These are phyloP conservation scores for Scheffersomyces coipomensis DNA, from an alignment of 805 yeast genomes.

Conservation along the genomic window DNA sequence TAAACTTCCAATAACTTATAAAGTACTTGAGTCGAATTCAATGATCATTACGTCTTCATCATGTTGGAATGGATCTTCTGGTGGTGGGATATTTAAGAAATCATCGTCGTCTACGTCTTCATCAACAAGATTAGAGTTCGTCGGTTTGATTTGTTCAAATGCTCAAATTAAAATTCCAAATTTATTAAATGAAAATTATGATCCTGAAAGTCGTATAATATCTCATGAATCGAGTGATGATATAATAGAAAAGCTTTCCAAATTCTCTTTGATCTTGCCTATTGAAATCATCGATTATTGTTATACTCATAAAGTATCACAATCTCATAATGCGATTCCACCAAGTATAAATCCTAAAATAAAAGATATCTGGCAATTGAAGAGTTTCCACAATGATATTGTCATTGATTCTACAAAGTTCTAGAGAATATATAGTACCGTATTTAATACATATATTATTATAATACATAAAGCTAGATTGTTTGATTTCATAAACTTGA, in stretches of 20 bases:
- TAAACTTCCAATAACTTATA: constrained; percentile 3
- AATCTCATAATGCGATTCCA: background rate
- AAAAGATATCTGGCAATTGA: constrained; percentile 21
- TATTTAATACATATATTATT: no score
- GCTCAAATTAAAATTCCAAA: constrained; percentile 32
- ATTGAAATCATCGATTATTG: constrained; percentile 26
- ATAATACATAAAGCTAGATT: no score
- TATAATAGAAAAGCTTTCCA: constrained; percentile 27
- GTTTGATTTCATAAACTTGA: no score
- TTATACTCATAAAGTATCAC: constrained; percentile 6
- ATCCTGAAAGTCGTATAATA: background rate
- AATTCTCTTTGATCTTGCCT: constrained; percentile 32
- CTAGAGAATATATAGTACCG: constrained; percentile 4
- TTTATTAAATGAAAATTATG: constrained; percentile 3
- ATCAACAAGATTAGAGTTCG: no score
- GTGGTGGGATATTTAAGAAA: constrained; percentile 39
- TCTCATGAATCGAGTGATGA: constrained; percentile 2
- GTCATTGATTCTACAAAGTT: constrained; percentile 17
- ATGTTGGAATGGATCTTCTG: constrained; percentile 54
- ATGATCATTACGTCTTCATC: constrained; percentile 38
- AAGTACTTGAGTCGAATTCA: constrained; percentile 5
- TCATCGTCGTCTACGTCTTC: no score
- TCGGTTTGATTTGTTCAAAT: constrained; percentile 46
- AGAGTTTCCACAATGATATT: constrained; percentile 19
- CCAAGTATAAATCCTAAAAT: constrained; percentile 12